phyloP scores from a whole-genome alignment of 768 basidiomycete genomes.

The Boletus subparvulus region DNA sequence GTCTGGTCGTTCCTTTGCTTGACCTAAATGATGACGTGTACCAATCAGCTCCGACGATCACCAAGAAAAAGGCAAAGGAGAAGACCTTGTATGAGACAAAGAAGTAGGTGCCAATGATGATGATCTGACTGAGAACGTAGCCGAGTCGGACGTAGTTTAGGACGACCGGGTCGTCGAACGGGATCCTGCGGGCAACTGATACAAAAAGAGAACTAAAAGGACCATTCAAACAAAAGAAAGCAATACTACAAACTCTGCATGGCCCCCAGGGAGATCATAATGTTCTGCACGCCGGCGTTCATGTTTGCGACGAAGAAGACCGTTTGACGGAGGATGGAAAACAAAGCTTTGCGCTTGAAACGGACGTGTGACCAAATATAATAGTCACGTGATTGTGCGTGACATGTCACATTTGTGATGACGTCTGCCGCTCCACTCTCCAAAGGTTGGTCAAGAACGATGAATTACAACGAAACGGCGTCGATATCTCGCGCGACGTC shows the following conservation, averaged over 20 bases:
- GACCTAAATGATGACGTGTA: slow-evolving; percentile 51
- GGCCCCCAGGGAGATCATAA: slow-evolving; percentile 86
- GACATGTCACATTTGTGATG: slow-evolving; percentile 24
- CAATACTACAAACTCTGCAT: slow-evolving; percentile 69
- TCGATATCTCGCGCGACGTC: slow-evolving; percentile 72
- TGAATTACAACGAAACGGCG: slow-evolving; percentile 44
- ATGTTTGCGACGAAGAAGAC: slow-evolving; percentile 41
- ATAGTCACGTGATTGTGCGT: slow-evolving; percentile 13
- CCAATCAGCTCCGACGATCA: not conserved
- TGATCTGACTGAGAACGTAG: slow-evolving; percentile 72
- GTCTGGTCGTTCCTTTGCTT: slow-evolving; percentile 95
- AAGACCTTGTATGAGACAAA: slow-evolving; percentile 69
- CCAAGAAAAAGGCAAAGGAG: not conserved
- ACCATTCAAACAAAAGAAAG: not conserved
- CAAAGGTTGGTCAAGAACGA: slow-evolving; percentile 7
- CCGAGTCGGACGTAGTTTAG: slow-evolving; percentile 81
- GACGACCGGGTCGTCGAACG: slow-evolving; percentile 84
- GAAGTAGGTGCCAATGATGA: slow-evolving; percentile 77
- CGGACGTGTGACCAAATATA: not conserved
- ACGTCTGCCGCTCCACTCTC: slow-evolving; percentile 14
- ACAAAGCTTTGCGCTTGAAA: not conserved
- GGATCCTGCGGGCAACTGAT: slow-evolving; percentile 85
- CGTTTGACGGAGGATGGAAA: slow-evolving; percentile 12
- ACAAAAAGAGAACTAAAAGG: slow-evolving; percentile 1
- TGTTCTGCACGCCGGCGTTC: slow-evolving; percentile 76